A percentile compares a stretch with the other conserved stretches of the same genome.
Conservation (phyloP, 2,329 filamentous ascomycete genomes). For the Microascus cirrosus region DNA sequence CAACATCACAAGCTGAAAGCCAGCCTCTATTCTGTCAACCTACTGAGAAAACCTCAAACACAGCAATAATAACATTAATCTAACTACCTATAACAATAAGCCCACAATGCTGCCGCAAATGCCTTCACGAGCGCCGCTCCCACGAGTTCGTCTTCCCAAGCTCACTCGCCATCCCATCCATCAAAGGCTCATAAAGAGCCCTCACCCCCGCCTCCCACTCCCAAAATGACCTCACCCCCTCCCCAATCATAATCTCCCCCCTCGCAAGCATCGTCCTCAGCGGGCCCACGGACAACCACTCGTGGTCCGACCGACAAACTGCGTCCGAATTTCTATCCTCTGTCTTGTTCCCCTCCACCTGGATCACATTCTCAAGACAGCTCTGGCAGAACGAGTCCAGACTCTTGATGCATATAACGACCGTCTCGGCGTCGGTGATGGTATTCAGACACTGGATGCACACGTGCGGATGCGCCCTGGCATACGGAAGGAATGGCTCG, state of each 20-base stretch:
- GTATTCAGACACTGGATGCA: conserved; percentile 26
- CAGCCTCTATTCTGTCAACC: too few species aligned
- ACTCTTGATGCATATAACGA: conserved; percentile 24
- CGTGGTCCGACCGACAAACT: conserved; percentile 23
- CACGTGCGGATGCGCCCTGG: conserved; percentile 19
- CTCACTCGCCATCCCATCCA: too few species aligned
- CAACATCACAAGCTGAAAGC: too few species aligned
- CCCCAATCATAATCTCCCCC: conserved; percentile 24
- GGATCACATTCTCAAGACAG: conserved; percentile 17
- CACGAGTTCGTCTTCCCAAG: not conserved
- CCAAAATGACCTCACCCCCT: conserved; percentile 17
- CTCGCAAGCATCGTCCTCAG: conserved; percentile 20
- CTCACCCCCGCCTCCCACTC: conserved; percentile 24
- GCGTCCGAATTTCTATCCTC: conserved; percentile 15
- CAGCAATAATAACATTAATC: too few species aligned
- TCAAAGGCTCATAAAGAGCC: not conserved
- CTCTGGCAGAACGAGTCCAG: conserved; percentile 25
- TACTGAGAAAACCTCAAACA: too few species aligned
- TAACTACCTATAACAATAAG: not conserved
- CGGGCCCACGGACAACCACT: conserved; percentile 26
- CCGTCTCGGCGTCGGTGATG: conserved; percentile 17
- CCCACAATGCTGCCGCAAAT: not conserved
- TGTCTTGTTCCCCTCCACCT: conserved; percentile 17
- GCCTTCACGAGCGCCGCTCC: not conserved
- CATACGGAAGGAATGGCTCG: conserved; percentile 24